A percentile compares a stretch with the other conserved stretches of the same genome.
Conservation (phyloP, 768 basidiomycete species). For the Boletellus sp. region DNA sequence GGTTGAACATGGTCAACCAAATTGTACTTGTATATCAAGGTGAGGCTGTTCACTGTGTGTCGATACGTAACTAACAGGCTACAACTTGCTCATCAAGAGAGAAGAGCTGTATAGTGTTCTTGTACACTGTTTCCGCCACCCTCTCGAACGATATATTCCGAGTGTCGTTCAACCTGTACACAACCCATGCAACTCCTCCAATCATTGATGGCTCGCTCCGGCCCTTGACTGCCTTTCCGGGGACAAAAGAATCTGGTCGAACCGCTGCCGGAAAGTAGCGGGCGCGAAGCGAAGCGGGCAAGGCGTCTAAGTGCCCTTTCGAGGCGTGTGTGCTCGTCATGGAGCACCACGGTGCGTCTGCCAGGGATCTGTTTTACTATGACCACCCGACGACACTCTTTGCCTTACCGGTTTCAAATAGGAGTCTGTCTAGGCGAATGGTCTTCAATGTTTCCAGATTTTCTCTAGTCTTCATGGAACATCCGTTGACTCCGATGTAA, state of each 20-base stretch:
- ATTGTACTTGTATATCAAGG: not conserved
- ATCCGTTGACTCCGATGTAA: conserved; percentile 60
- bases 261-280: conserved; percentile 50
- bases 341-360: conserved; percentile 75
- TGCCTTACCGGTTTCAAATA: conserved; percentile 70
- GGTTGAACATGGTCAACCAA: conserved; percentile 12
- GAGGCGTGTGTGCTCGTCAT: conserved; percentile 66
- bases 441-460: conserved; percentile 53
- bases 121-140: conserved; percentile 55
- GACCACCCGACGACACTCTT: not conserved
- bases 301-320: conserved; percentile 41
- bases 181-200: conserved; percentile 71
- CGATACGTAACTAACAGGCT: conserved; percentile 17
- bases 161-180: conserved; percentile 46
- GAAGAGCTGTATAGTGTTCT: conserved; percentile 63
- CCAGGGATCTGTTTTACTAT: conserved; percentile 1
- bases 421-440: conserved; percentile 56
- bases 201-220: conserved; percentile 69
- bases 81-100: conserved; percentile 39
- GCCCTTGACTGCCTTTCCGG: conserved; percentile 66
- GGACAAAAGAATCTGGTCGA: conserved; percentile 55
- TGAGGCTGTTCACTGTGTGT: not conserved
- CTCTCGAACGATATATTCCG: conserved; percentile 43
- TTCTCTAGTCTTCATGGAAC: conserved; percentile 68
- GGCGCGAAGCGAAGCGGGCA: conserved; percentile 44